Evolutionary conservation across 2,329 filamentous ascomycete species (phyloP), one percentile per base, ranked within the genome.

Genomic region (Sporothrix sp.): DNA sequence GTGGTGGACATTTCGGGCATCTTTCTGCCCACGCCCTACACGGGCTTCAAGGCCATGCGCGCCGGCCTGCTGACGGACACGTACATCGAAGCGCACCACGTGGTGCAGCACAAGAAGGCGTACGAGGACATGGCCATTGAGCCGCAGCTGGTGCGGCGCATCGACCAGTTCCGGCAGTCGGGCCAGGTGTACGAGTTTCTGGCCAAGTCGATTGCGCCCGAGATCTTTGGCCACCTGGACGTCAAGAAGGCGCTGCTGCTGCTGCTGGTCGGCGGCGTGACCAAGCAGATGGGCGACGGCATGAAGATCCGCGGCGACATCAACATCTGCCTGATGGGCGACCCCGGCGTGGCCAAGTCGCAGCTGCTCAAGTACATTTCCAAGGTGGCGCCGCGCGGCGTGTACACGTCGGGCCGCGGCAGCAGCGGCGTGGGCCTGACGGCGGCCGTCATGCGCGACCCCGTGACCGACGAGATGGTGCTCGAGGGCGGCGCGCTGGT

Each of bases 241-340:
- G 93, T 98, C 46, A 98, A 98, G 74, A 98, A 98, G 68, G 93
- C 93, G 2, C 79, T 98, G 11, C 78, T 98, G n/a, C 75, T 98
- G 5, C 82, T 97, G 27, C 79, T 98, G 30, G 95, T 98, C 58
- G 93, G 93, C 55, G 93, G 93, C 71, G 91, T 96, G 1, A 93
- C 83, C 4, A 98, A 98, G 68, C 84, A 93, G 62, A 94, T 97
- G 78, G 89, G 89, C 48, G 93, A 98, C 62, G 93, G 93, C 54
- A 97, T 98, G 93, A 85, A 89, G 62, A 98, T 98, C 65, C 88
- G 93, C 76, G 93, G 93, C 61, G 93, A 98, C 63, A 95, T 98
- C 73, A 98, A 98, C 70, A 84, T 98, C 56, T 97, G 93, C 66
- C 72, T 98, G 62, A 98, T 98, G 93, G 93, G 93, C 76, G 93